Base-by-base conservation (phyloP, 2,329 filamentous ascomycete species). In the Claviceps maximensis region DNA sequence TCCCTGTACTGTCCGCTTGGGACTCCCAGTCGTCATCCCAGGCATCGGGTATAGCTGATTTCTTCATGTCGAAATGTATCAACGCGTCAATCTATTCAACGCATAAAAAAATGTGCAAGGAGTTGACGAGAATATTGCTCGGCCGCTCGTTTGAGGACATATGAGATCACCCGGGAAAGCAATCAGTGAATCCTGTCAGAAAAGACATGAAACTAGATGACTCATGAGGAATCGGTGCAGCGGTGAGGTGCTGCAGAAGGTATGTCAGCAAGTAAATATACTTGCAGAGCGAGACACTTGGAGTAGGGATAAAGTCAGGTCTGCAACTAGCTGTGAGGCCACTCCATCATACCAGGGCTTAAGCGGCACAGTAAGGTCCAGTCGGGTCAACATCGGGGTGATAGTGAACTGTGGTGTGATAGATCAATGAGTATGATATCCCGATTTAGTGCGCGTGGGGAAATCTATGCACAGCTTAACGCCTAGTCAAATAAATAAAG, bases 21-120 rank as follows among this genome's bases (percentile, higher is more conserved):
- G 74, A 71, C 66, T 91, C 87, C 89, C 90, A 97, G 63, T 95
- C 87, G 61, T 93, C 86, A 61, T 95, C 78, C 91, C 91, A 96
- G 21, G 89, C 90, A 66, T 89, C 81, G 40, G 86, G 83, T 54
- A 84, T 67, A 23, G 67, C 68, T 17, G 60, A 55, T 38, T 66
- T 71, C 70, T 72, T 73, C 74, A 74, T 75, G 65, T 69, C 72
- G 60, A 7, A 41, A 27, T 33, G 23, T 9, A 33, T 33, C 10
- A 21, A 33, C 10, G 27, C 33, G 27, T 33, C 45, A 33, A 33
- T 17, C 17, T 19, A 21, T 17, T 13, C 27, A 33, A n/a, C 27
- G 45, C 45, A 33, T 47, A 6, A 5, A 33, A 4, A 21, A 21
- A n/a, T 21, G 17, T 5, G 27, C 27, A 47, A 31, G n/a, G 8